Conservation (phyloP, 257 asterid genomes). For the Eustoma russellianum region DNA sequence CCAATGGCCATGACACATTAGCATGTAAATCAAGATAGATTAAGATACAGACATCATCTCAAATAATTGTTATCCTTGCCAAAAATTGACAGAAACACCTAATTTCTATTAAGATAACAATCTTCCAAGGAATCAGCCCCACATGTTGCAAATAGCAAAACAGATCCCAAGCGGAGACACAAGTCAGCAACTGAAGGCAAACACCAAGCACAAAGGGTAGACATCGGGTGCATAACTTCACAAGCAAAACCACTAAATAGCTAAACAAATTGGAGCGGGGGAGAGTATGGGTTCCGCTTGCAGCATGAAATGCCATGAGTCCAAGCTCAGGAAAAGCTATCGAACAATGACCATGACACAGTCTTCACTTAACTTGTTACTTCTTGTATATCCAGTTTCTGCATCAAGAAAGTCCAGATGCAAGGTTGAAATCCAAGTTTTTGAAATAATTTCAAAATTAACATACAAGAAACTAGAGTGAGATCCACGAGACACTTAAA, state of each 20-base stretch:
- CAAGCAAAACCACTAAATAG: not conserved
- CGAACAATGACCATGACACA: no score
- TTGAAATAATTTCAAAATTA: no score
- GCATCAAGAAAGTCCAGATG: constrained; percentile 27
- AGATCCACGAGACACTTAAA: no score
- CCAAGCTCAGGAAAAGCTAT: no score
- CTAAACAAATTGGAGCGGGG: no score
- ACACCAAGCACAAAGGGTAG: not conserved
- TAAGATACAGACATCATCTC: not conserved
- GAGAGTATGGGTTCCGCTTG: no score
- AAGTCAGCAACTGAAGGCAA: not conserved
- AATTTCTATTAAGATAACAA: constrained; percentile 39
- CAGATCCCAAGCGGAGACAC: constrained; percentile 11
- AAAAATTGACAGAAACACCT: constrained; percentile 29
- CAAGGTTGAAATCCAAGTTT: no score
- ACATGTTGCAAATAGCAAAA: constrained; percentile 59
- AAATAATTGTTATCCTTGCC: not conserved
- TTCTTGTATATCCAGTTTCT: constrained; percentile 41
- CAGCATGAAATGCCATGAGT: no score
- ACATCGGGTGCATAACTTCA: not conserved
- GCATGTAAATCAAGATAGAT: no score
- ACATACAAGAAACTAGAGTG: no score
- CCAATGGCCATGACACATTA: no score
- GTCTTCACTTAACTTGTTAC: constrained; percentile 35
- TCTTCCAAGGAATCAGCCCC: constrained; percentile 67